phyloP scores from a whole-genome alignment of 805 yeast genomes.

The Saccharomycopsis babjevae region DNA sequence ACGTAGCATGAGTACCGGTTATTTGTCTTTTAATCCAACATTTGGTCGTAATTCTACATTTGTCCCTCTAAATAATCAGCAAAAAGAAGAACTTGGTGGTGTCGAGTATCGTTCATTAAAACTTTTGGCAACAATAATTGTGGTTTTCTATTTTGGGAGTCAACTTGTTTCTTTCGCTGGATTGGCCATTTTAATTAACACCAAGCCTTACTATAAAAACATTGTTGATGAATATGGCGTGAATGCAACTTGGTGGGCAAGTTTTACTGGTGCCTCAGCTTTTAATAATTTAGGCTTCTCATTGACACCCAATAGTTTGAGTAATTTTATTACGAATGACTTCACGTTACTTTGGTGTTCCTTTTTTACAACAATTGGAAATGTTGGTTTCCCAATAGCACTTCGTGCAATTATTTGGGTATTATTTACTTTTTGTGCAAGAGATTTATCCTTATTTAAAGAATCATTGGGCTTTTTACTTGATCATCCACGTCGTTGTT shows the following conservation, averaged over 20 bases:
- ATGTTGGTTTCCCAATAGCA: conserved; percentile 87
- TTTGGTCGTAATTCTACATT: conserved; percentile 91
- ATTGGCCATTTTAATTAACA: conserved; percentile 52
- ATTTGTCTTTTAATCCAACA: conserved; percentile 84
- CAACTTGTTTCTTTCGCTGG: conserved; percentile 46
- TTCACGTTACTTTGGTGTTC: conserved; percentile 54
- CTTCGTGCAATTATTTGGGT: conserved; percentile 79
- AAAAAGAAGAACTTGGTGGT: conserved; percentile 93
- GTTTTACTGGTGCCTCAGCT: conserved; percentile 68
- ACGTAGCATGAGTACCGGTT: conserved; percentile 44
- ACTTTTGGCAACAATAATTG: conserved; percentile 54
- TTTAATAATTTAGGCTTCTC: conserved; percentile 85
- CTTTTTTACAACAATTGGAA: conserved; percentile 79
- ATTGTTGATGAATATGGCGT: conserved; percentile 47
- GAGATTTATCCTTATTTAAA: conserved; percentile 47
- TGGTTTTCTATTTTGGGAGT: conserved; percentile 65
- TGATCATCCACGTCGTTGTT: conserved; percentile 96
- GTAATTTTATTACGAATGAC: conserved; percentile 49
- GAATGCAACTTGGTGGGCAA: conserved; percentile 86
- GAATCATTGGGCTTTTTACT: conserved; percentile 80
- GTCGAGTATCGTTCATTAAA: conserved; percentile 90
- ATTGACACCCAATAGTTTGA: conserved; percentile 73
- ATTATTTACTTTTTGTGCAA: conserved; percentile 48
- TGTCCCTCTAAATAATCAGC: conserved; percentile 68
- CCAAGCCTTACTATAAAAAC: conserved; percentile 31